Base-by-base conservation (phyloP, 352 stramenopile genomes). In the Globisporangium acanthophoron region DNA sequence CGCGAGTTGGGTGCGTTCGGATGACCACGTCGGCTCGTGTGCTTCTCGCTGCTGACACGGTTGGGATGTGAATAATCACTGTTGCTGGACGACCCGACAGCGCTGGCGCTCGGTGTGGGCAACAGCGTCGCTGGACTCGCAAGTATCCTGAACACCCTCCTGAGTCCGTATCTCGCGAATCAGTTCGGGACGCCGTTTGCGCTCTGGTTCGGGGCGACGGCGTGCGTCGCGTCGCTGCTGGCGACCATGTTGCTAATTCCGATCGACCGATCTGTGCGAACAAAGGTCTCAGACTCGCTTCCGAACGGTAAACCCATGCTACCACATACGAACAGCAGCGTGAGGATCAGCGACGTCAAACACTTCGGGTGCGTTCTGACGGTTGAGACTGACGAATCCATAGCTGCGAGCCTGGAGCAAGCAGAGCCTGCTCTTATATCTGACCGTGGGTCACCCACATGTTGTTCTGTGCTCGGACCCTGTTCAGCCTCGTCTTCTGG, bases 31-130 rank as follows among this genome's bases (percentile, higher is more conserved):
- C 20, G 8, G 44, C 20, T 31, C 9, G n/a, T 49, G n/a, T 12
- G 5, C 18, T 27, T 35, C 6, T 49, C 41, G 12, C 20, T 51
- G 27, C 21, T 41, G 44, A 31, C 44, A 21, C 43, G 16, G 11
- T 29, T 13, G 43, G 15, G 43, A 9, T 15, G 8, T 13, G 44
- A 24, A 7, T 49, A 31, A 9, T 43, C 8, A 1, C 11, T 31
- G 18, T 21, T 18, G 20, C 8, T 47, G 29, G 3, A 31, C 7
- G 44, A 20, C 0, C 24, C 5, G 24, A 29, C n/a, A 80, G 88
- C 88, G 4, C 61, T 96, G 41, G 85, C 86, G n/a, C 73, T 96
- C 21, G 88, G 84, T 6, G 71, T 96, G 16, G 82, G 75, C 46
- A 69, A 90, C 35, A 87, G 80, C 41, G 71, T 97, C 27, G 68